A percentile compares a stretch with the other conserved stretches of the same genome.
phyloP scores from a whole-genome alignment of 495 filamentous ascomycete genomes.

The Cercophora samala region DNA sequence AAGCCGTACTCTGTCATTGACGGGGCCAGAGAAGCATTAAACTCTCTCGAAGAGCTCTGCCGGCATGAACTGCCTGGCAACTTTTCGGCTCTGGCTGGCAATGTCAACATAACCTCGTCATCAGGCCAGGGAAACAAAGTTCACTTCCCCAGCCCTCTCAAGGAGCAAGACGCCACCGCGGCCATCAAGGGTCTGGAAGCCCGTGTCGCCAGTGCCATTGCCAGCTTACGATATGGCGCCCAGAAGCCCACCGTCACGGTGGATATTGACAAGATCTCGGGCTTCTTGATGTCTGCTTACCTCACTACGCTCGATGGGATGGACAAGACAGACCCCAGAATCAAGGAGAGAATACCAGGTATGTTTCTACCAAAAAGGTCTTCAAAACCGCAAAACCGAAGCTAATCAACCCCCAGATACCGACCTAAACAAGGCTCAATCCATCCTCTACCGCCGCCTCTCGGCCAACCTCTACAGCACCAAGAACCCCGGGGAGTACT shows the following conservation, averaged over 20 bases:
- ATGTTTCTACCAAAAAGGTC: slow-evolving; percentile 30
- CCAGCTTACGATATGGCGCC: slow-evolving; percentile 52
- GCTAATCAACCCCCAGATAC: slow-evolving; percentile 52
- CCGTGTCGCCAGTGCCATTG: slow-evolving; percentile 62
- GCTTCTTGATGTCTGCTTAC: slow-evolving; percentile 70
- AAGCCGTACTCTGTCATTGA: slow-evolving; percentile 26
- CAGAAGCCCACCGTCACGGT: slow-evolving; percentile 50
- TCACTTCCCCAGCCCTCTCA: slow-evolving; percentile 63
- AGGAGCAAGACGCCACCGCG: slow-evolving; percentile 64
- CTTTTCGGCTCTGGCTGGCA: slow-evolving; percentile 26
- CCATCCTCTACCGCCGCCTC: slow-evolving; percentile 67
- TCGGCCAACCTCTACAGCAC: slow-evolving; percentile 75
- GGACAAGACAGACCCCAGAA: slow-evolving; percentile 58
- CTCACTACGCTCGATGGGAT: slow-evolving; percentile 68
- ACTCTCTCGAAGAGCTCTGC: slow-evolving; percentile 25
- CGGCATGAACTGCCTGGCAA: slow-evolving; percentile 31
- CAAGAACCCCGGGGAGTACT: slow-evolving; percentile 60
- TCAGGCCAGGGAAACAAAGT: slow-evolving; percentile 33
- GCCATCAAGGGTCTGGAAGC: slow-evolving; percentile 70
- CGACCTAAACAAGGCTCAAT: slow-evolving; percentile 66
- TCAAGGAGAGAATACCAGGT: slow-evolving; percentile 63
- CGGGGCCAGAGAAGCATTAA: slow-evolving; percentile 32
- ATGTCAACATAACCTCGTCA: slow-evolving; percentile 32
- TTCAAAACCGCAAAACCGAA: background rate
- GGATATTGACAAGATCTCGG: slow-evolving; percentile 60